Conservation (phyloP, 257 asterid genomes). For the Anisodus acutangulus region DNA sequence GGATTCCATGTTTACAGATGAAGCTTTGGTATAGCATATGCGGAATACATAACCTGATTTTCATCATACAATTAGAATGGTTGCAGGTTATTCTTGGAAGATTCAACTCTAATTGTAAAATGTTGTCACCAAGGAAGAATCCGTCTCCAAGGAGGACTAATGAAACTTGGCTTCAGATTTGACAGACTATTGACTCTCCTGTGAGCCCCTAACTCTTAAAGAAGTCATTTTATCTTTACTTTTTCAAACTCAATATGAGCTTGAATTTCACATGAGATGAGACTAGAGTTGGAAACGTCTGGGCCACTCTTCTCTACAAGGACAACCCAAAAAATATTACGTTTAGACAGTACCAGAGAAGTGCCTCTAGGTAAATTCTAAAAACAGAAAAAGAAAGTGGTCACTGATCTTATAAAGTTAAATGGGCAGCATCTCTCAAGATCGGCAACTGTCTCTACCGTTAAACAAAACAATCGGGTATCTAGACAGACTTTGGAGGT, state of each 20-base stretch:
- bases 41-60: not conserved
- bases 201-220: too few relatives aligned
- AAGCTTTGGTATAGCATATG: too few relatives aligned
- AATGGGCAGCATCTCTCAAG: not conserved
- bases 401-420: too few relatives aligned
- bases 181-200: too few relatives aligned
- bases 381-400: not conserved
- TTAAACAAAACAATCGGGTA: not conserved
- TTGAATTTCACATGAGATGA: not conserved
- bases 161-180: too few relatives aligned
- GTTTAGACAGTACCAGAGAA: not conserved
- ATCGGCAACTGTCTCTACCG: not conserved
- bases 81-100: not conserved
- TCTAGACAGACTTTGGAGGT: not conserved
- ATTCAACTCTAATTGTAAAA: not conserved
- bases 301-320: not conserved
- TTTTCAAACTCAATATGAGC: not conserved
- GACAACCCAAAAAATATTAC: not conserved
- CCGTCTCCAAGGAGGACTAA: not conserved
- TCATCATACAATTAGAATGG: not conserved
- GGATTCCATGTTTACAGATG: not conserved
- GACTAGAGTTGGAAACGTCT: not conserved
- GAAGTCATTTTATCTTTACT: too few relatives aligned
- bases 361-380: not conserved
- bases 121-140: not conserved